Conservation (phyloP, 371 early-diverging fungal genomes). For the Lichtheimia hyalospora region DNA sequence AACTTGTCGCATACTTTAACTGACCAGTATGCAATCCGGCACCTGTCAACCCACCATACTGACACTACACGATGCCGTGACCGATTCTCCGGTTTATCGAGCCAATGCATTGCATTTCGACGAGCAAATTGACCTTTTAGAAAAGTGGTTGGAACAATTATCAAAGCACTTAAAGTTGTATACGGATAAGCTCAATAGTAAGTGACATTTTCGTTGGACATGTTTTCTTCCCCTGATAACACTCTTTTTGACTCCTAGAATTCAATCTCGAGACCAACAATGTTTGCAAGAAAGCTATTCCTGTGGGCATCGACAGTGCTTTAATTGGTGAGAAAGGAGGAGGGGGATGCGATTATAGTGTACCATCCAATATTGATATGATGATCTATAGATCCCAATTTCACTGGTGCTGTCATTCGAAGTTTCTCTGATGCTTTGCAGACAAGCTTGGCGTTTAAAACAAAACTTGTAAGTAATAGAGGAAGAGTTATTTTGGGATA, state of each 20-base stretch:
- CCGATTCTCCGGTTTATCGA: conserved; percentile 71
- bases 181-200: conserved; percentile 49
- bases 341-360: neutral
- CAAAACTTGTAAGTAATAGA: conserved; percentile 49
- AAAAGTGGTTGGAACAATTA: conserved; percentile 63
- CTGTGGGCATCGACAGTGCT: conserved; percentile 29
- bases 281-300: conserved; percentile 23
- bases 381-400: conserved; percentile 34
- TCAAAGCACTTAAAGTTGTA: conserved; percentile 47
- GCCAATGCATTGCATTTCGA: conserved; percentile 65
- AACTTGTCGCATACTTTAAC: neutral
- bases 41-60: conserved; percentile 24
- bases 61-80: conserved; percentile 66
- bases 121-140: conserved; percentile 65
- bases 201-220: conserved; percentile 8
- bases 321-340: conserved; percentile 35
- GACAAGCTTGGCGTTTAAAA: conserved; percentile 53
- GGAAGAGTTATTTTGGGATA: conserved; percentile 19
- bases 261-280: conserved; percentile 24
- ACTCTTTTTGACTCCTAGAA: conserved; percentile 2
- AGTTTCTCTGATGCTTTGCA: conserved; percentile 57
- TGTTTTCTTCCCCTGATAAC: neutral
- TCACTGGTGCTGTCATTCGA: conserved; percentile 46
- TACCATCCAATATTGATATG: neutral
- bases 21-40: conserved; percentile 7